Conservation (phyloP, 2,329 filamentous ascomycete genomes). For the Rachicladosporium sp. region DNA sequence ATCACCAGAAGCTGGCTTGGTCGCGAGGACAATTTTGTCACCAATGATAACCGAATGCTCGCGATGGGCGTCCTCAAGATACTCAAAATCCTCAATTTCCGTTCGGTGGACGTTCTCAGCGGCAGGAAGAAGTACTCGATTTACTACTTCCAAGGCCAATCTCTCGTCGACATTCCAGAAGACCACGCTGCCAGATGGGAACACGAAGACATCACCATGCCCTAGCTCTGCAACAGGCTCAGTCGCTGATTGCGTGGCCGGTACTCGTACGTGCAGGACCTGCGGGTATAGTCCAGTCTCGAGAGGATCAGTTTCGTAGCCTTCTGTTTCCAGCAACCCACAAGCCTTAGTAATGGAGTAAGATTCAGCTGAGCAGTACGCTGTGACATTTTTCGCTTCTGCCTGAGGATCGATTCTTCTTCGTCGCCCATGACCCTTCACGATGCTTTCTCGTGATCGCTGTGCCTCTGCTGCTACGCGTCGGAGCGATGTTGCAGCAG, state of each 20-base stretch:
- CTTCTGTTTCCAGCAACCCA: constrained; percentile 44
- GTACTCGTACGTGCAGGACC: constrained; percentile 46
- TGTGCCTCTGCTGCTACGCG: constrained; percentile 81
- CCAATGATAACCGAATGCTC: constrained; percentile 70
- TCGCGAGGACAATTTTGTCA: constrained; percentile 81
- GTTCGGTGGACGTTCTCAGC: constrained; percentile 63
- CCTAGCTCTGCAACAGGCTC: constrained; percentile 7
- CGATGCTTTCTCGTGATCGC: constrained; percentile 40
- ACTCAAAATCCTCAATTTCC: constrained; percentile 85
- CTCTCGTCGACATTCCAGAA: constrained; percentile 77
- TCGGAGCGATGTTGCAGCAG: constrained; percentile 62
- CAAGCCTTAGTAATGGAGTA: constrained; percentile 49
- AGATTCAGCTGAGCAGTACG: constrained; percentile 56
- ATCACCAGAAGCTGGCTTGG: constrained; percentile 34
- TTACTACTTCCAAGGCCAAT: constrained; percentile 56
- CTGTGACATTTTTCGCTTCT: constrained; percentile 43
- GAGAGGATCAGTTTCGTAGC: constrained; percentile 51
- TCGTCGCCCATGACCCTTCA: constrained; percentile 34
- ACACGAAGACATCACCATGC: constrained; percentile 79
- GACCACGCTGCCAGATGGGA: constrained; percentile 86
- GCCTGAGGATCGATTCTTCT: constrained; percentile 35
- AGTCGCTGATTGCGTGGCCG: no score
- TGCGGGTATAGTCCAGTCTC: constrained; percentile 52
- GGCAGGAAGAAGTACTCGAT: constrained; percentile 60
- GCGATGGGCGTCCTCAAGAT: constrained; percentile 58